Conservation (phyloP, 768 basidiomycete species). For the Phanerodontia chrysosporium region DNA sequence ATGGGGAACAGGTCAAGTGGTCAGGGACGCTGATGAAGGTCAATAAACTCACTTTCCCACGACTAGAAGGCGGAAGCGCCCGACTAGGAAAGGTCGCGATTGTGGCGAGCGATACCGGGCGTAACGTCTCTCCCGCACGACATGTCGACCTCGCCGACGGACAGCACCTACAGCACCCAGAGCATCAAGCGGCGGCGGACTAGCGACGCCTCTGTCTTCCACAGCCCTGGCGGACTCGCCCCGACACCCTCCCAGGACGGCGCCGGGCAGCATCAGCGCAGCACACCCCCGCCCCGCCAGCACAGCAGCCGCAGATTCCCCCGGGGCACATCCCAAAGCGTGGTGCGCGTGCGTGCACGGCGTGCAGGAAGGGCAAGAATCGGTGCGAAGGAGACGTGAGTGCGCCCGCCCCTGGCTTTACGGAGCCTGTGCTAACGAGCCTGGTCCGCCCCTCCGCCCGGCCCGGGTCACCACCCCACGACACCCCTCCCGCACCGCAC, state of each 20-base stretch:
- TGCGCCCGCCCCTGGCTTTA: constrained; percentile 44
- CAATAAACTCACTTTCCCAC: background rate
- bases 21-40: background rate
- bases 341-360: constrained; percentile 85
- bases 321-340: constrained; percentile 78
- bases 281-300: constrained; percentile 8
- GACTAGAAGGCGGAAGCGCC: background rate
- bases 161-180: constrained; percentile 5
- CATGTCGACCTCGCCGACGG: constrained; percentile 7
- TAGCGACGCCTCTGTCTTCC: background rate
- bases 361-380: constrained; percentile 90
- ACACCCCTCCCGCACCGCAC: constrained; percentile 25
- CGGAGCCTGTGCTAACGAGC: background rate
- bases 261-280: constrained; percentile 13
- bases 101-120: background rate
- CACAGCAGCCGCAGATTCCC: constrained; percentile 18
- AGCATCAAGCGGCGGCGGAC: background rate
- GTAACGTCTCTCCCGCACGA: background rate
- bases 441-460: constrained; percentile 71
- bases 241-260: background rate
- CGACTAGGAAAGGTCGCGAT: constrained; percentile 1
- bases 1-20: background rate
- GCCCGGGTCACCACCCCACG: constrained; percentile 42
- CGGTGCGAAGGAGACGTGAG: constrained; percentile 88
- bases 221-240: background rate